Evolutionary conservation across 2,329 filamentous ascomycete species (phyloP), one percentile per base, ranked within the genome.

Genomic region (Exophiala alcalophila): DNA sequence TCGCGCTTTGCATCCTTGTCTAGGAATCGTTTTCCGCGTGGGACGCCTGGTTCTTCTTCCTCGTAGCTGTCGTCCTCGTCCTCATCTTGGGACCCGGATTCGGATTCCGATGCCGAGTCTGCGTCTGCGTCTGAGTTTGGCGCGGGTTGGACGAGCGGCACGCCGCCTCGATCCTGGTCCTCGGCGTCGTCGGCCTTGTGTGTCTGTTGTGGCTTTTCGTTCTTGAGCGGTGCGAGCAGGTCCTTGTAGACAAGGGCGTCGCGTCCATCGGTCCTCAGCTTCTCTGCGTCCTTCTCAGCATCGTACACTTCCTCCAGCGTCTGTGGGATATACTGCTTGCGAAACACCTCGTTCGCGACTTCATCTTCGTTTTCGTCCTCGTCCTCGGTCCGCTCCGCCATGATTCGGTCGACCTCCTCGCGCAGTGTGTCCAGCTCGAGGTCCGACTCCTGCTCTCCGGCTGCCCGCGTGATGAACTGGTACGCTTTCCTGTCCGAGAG

Each of bases 221-320:
- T 30, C 30, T 43, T 45, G 23, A 41, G 18, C 7, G 41, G 55
- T 3, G 90, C 89, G 1, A 98, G 73, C 5, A 98, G 74, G 53
- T 86, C 86, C 51, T 82, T 81, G 68, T 97, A 97, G 1, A 95
- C 80, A 0, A 96, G 73, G n/a, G 84, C 80, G 9, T 80, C 77
- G 14, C 83, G 86, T 52, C 84, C 76, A 4, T 88, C 89, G 29
- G 80, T 74, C 5, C 78, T 78, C 15, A 95, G 77, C 62, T 81
- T 82, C 56, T 87, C 83, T 2, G 82, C 86, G 56, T 97, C 92
- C 56, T 90, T 84, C 65, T 97, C 92, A 36, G 95, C 82, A 61
- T 98, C 90, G 64, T 96, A 96, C 4, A 98, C 91, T 60, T 98
- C 88, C 55, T 97, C 86, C 29, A 98, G 74, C 0, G 86, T 97